A percentile compares a stretch with the other conserved stretches of the same genome.
Evolutionary conservation across 1,284 basidiomycete species (phyloP).

Genomic region (Ceratobasidium papillatum): DNA sequence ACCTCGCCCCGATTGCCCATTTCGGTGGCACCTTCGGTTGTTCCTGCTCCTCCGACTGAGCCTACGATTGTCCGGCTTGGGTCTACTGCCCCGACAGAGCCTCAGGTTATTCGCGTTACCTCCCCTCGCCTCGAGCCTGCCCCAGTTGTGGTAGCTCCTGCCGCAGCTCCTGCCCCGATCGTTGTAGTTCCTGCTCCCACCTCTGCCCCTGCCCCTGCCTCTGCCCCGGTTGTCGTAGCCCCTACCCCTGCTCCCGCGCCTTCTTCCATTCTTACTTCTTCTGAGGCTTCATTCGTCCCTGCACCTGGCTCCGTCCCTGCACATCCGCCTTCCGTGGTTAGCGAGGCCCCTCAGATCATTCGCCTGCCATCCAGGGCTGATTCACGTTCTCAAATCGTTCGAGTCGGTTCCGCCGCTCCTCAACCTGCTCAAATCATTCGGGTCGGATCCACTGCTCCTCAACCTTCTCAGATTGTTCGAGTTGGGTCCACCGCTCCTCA

Average conservation of each 20-base stretch:
- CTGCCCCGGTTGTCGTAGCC: background rate
- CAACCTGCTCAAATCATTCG: slow-evolving; percentile 8
- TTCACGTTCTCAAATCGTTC: slow-evolving; percentile 16
- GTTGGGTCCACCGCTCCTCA: background rate
- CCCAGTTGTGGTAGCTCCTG: slow-evolving; percentile 29
- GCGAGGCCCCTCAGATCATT: slow-evolving; percentile 6
- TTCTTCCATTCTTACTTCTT: slow-evolving; percentile 10
- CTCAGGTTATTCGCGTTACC: slow-evolving; percentile 41
- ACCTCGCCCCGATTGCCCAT: slow-evolving; percentile 2
- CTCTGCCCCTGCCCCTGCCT: background rate
- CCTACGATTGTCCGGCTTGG: slow-evolving; percentile 42
- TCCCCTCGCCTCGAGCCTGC: slow-evolving; percentile 17
- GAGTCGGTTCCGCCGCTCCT: too few species aligned
- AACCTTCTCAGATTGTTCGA: slow-evolving; percentile 25
- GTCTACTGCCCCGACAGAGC: slow-evolving; percentile 7
- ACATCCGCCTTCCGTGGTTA: background rate
- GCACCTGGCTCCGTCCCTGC: slow-evolving; percentile 3
- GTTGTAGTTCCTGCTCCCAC: background rate
- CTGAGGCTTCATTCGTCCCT: background rate
- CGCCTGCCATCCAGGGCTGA: slow-evolving; percentile 16
- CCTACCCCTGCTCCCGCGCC: slow-evolving; percentile 31
- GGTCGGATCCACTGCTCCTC: too few species aligned
- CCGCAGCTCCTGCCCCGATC: slow-evolving; percentile 15
- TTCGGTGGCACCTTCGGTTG: slow-evolving; percentile 1
- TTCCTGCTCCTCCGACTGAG: background rate